Base-by-base conservation (phyloP, 2,329 filamentous ascomycete genomes). In the Fonsecaea erecta region DNA sequence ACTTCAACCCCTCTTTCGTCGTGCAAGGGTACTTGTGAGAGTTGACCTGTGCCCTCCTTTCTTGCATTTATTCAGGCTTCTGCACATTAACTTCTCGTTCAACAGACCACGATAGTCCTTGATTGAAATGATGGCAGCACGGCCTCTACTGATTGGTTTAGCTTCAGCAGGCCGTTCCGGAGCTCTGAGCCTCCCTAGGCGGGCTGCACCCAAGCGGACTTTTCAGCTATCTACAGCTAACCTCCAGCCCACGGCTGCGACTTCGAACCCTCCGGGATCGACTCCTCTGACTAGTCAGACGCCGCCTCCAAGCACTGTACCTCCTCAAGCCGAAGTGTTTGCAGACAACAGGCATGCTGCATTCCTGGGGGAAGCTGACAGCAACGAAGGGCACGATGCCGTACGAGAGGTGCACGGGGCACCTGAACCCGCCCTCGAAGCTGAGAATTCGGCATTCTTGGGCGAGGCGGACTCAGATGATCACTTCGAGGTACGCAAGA, bases 301-400 rank as follows among this genome's bases (percentile, higher is more conserved):
- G n/a, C 62, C 64, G 12, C 54, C 65, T 9, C 35, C 57, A 18
- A 32, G 58, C 34, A 46, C 62, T 11, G 37, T 35, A 14, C 34
- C 55, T n/a, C 40, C 40, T 24, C 52, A 59, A 54, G 46, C 52
- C 12, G 65, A 65, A 24, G 48, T 62, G n/a, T 40, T 53, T 32
- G 26, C 63, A 28, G 62, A 62, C 16, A 54, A 62, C 37, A 60
- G 56, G 21, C 46, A 68, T 32, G 62, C 68, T 8, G 64, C 68
- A 7, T 70, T 69, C 60, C 60, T 70, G 11, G 68, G 68, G n/a
- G 68, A 70, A 61, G 67, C 68, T 12, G 68, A 70, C 65, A 67
- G 64, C 54, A 68, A 70, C 35, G 67, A 70, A 40, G 67, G 64
- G 18, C 60, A 66, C 54, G 68, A 70, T 9, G 56, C 59, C 6